Conservation (phyloP, 345 rosid genomes). For the Turnera subulata region DNA sequence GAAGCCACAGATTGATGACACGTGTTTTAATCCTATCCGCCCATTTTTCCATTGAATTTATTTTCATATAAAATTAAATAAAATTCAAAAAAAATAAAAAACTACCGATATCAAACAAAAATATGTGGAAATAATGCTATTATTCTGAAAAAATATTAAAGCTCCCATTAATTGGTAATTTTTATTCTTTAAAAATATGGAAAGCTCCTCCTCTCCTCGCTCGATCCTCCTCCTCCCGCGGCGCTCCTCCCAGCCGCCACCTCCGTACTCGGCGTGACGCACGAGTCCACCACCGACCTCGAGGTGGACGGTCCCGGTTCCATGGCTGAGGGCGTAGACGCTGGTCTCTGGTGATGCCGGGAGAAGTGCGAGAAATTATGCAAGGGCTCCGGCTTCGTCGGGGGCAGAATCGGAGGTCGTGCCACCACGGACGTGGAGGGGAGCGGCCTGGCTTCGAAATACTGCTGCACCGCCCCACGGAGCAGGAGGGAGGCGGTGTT, state of each 20-base stretch:
- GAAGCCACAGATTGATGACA: no score
- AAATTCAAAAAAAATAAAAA: no score
- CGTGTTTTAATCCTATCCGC: no score
- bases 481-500: conserved; percentile 11
- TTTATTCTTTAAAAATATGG: no score
- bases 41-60: no score
- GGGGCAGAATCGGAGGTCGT: conserved; percentile 46
- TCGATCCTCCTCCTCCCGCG: conserved; percentile 23
- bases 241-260: conserved; percentile 24
- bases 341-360: conserved; percentile 30
- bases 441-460: conserved; percentile 11
- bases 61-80: no score
- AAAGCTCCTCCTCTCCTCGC: no score
- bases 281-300: conserved; percentile 46
- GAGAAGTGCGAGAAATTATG: conserved; percentile 62
- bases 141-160: no score
- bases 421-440: conserved; percentile 15
- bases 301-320: conserved; percentile 45
- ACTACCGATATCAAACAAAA: no score
- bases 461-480: conserved; percentile 15
- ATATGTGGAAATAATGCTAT: no score
- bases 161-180: no score
- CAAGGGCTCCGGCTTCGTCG: conserved; percentile 29
- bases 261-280: conserved; percentile 33
- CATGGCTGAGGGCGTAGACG: background rate